Evolutionary conservation across 202 grass and related monocot genomes (phyloP), one percentile per base, ranked within the genome.

Genomic region (Brachypodium distachyon): DNA sequence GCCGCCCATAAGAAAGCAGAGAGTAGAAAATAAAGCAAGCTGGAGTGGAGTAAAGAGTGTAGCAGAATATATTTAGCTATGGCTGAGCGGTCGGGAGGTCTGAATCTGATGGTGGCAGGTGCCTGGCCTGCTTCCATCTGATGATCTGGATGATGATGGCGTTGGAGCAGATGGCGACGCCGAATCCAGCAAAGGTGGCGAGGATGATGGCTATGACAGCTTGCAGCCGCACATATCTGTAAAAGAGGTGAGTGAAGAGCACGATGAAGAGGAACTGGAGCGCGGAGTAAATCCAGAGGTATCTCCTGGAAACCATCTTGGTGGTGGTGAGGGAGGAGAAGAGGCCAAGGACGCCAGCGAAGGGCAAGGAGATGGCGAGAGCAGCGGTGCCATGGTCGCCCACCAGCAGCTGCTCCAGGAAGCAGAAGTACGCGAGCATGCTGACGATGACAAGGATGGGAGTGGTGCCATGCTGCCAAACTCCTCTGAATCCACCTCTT

Each of bases 341-440:
- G 60, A 94, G 87, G 32, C 91, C 95, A 3, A 98, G 87, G 51
- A 92, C 90, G 80, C 85, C 88, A 32, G 89, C 90, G 61, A 98
- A 98, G 29, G 95, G 95, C 61, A 92, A 27, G 0, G 95, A 92
- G 50, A 98, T 86, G 40, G 91, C 89, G 12, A 98, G 77, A 8
- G 95, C 91, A 2, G 87, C 87, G 9, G 88, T 87, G 65, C 95
- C 87, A 27, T 88, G 73, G 31, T 82, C 77, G 34, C 40, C 85
- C 38, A 93, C 91, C 82, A 98, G 73, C 43, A 98, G 70, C 63
- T 94, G 87, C 60, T 98, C 91, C 50, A 98, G 86, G 95, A 98
- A 98, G 81, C 95, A 98, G 87, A 98, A 94, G 86, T 98, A 98
- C 18, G 91, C 91, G 37, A 94, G 85, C 85, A 85, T 94, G 89